Evolutionary conservation across 345 rosid species (phyloP).

Genomic region (Chamaenerion angustifolium): DNA sequence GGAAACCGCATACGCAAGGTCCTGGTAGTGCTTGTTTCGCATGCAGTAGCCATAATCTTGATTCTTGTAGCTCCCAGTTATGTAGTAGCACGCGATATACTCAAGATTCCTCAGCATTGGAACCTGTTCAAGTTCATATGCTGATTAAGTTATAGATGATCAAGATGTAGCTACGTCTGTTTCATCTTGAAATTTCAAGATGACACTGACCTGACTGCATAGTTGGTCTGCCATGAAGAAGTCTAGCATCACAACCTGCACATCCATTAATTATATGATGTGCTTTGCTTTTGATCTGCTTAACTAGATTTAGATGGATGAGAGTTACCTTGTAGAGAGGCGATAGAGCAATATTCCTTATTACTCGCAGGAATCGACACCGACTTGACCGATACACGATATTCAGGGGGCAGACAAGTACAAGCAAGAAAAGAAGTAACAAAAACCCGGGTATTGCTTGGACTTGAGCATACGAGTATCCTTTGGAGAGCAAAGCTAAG

Average conservation of each 20-base stretch:
- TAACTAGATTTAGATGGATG: neutral
- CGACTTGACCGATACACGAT: conserved; percentile 71
- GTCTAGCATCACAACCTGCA: conserved; percentile 88
- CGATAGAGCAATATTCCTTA: conserved; percentile 66
- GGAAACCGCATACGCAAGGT: conserved; percentile 89
- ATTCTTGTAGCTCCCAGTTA: conserved; percentile 84
- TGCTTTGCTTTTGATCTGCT: neutral
- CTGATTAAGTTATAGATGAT: too few relatives aligned
- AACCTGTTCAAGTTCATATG: too few relatives aligned
- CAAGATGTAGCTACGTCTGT: too few relatives aligned
- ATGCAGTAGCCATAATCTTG: conserved; percentile 86
- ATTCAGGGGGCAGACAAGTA: conserved; percentile 71
- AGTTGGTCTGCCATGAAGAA: conserved; percentile 99
- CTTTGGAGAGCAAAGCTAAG: conserved; percentile 56
- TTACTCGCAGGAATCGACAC: conserved; percentile 44
- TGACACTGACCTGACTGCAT: conserved; percentile 64
- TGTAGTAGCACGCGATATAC: conserved; percentile 76
- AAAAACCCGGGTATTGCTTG: conserved; percentile 86
- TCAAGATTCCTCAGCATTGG: conserved; percentile 77
- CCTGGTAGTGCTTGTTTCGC: conserved; percentile 57
- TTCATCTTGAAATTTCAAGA: too few relatives aligned
- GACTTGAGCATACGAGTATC: conserved; percentile 56
- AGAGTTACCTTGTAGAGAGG: conserved; percentile 75
- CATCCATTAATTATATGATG: neutral
- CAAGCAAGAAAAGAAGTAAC: conserved; percentile 35